These are phyloP conservation scores for Phyllosticta citriasiana DNA, from an alignment of 2,329 filamentous ascomycete genomes.

Conservation along the genomic window DNA sequence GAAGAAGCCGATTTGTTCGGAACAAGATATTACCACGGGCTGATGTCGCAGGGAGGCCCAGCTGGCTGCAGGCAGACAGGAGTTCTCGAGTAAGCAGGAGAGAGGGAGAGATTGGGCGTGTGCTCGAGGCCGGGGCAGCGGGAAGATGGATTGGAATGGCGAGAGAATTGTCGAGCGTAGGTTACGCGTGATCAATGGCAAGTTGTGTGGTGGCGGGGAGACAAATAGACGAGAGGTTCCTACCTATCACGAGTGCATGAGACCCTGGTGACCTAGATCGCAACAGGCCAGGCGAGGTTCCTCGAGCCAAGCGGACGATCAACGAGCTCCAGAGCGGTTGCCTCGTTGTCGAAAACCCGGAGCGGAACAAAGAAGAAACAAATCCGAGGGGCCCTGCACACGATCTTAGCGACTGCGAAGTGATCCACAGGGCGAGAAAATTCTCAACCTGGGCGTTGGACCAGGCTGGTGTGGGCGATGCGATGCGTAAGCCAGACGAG, in stretches of 20 bases:
- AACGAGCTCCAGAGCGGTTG: not conserved
- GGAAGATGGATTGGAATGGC: slow-evolving; percentile 1
- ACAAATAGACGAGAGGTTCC: slow-evolving; percentile 1
- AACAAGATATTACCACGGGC: slow-evolving; percentile 2
- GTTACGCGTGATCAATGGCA: slow-evolving; percentile 6
- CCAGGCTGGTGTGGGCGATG: not conserved
- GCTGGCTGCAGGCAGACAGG: not conserved
- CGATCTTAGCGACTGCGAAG: not conserved
- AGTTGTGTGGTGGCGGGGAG: slow-evolving; percentile 8
- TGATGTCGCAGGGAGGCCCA: slow-evolving; percentile 6
- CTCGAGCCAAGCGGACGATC: slow-evolving; percentile 3
- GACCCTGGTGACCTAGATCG: slow-evolving; percentile 9
- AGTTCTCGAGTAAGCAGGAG: not conserved
- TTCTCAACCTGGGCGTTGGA: not conserved
- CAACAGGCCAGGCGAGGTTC: slow-evolving; percentile 5
- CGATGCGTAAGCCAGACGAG: not conserved
- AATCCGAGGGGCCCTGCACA: not conserved
- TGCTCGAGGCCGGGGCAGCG: too few relatives aligned
- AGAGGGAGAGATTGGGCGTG: not conserved
- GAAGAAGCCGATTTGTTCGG: slow-evolving; percentile 10
- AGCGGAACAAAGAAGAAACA: not conserved
- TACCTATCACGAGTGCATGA: slow-evolving; percentile 9
- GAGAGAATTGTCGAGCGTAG: not conserved
- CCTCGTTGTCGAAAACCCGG: not conserved
- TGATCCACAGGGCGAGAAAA: not conserved